Evolutionary conservation across 108 stramenopile species (phyloP), one percentile per base, ranked within the genome.

Genomic region (Skeletonema marinoi): DNA sequence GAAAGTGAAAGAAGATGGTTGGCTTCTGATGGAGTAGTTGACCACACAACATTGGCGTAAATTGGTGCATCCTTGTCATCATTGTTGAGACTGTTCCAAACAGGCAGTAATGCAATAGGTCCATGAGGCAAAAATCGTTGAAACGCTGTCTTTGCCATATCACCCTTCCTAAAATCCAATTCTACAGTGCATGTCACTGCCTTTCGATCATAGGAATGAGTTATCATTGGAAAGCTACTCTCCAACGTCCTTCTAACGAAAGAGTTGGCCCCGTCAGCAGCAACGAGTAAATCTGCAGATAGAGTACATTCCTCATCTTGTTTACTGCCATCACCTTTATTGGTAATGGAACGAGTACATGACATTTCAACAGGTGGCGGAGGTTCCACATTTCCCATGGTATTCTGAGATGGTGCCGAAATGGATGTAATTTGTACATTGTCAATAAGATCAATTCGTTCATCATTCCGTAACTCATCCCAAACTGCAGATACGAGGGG

Each of bases 1-100:
- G 78, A 72, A 13, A 80, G 51, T 33, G 74, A 73, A 12, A 88
- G 80, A 12, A 78, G 78, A 36, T 73, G 48, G 41, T 87, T 71
- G 30, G 84, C 86, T 61, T 85, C 80, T 63, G 89, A 85, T 7
- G 88, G 90, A 11, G 83, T 71, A 3, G 94, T 93, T 35, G 91
- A 92, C 94, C 94, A 95, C 3, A 95, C 94, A 60, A 95, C 83
- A 64, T 90, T 89, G 56, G 92, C 94, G 80, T 95, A 90, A 16
- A 71, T 69, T 25, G 80, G 73, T 30, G 32, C 29, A 46, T 66
- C 38, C 36, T 39, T 12, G 14, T 29, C 4, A 39, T 14, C 1
- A 19, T 46, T 59, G 35, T 42, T 25, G 35, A 39, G 35, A 41
- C 75, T 64, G 32, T 85, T 89, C 82, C 80, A 89, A 11, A 92